These are phyloP conservation scores for Hammondia hammondi DNA, from an alignment of 169 alveolate genomes.

Conservation along the genomic window DNA sequence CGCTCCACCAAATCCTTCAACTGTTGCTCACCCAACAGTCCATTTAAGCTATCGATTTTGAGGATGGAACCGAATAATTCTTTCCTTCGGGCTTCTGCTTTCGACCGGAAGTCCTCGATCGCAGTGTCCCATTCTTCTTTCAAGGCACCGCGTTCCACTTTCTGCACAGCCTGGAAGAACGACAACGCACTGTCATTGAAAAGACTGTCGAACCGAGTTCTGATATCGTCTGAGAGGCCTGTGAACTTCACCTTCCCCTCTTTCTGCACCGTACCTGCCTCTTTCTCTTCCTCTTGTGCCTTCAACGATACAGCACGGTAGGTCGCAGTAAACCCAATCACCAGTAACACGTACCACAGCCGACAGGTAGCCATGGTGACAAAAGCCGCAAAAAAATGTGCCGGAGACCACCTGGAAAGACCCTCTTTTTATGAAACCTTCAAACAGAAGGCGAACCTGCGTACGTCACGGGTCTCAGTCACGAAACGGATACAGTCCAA, in stretches of 20 bases:
- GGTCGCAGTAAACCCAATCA: not conserved
- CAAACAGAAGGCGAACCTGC: too few species aligned
- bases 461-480: too few species aligned
- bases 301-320: not conserved
- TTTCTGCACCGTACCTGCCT: not conserved
- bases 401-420: too few species aligned
- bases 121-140: not conserved
- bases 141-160: not conserved
- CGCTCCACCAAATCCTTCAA: not conserved
- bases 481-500: too few species aligned
- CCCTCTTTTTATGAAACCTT: too few species aligned
- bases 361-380: not conserved
- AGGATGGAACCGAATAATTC: not conserved
- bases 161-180: not conserved
- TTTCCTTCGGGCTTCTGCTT: not conserved
- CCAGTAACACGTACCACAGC: not conserved
- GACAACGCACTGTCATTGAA: not conserved
- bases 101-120: not conserved
- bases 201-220: not conserved
- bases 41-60: not conserved
- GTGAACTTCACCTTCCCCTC: not conserved
- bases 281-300: not conserved
- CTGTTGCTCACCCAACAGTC: not conserved
- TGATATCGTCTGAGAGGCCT: not conserved
- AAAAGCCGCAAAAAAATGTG: too few species aligned